Conservation (phyloP, 23 red algal genomes). For the Gracilariopsis chorda region DNA sequence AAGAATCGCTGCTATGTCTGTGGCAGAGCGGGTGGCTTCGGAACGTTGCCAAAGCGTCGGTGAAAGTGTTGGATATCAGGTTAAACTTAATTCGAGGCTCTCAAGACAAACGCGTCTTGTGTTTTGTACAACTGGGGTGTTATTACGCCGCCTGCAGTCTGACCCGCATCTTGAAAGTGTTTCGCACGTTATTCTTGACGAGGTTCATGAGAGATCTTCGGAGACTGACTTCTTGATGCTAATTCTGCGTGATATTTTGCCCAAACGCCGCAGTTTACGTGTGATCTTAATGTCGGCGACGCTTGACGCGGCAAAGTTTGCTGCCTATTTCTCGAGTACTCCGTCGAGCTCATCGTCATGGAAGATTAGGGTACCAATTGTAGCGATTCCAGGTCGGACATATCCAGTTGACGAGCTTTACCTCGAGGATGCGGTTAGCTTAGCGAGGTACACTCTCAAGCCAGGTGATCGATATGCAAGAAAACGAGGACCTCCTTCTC, state of each 20-base stretch:
- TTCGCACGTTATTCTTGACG: slow-evolving; percentile 89
- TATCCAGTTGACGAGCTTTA: slow-evolving; percentile 85
- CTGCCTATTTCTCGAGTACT: slow-evolving; percentile 51
- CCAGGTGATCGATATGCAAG: slow-evolving; percentile 66
- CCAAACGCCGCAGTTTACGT: not conserved
- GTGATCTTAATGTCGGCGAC: slow-evolving; percentile 95
- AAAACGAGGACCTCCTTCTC: not conserved
- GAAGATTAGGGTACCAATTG: slow-evolving; percentile 29
- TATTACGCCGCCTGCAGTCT: slow-evolving; percentile 65
- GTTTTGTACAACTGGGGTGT: slow-evolving; percentile 85
- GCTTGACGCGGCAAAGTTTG: slow-evolving; percentile 81
- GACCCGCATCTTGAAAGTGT: slow-evolving; percentile 67
- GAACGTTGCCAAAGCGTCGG: slow-evolving; percentile 81
- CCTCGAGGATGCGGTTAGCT: slow-evolving; percentile 74
- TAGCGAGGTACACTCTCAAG: slow-evolving; percentile 44
- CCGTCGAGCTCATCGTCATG: not conserved
- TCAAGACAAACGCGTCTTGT: slow-evolving; percentile 46
- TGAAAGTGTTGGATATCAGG: slow-evolving; percentile 73
- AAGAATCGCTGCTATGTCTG: slow-evolving; percentile 92
- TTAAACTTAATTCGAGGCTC: slow-evolving; percentile 52
- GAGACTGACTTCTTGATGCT: slow-evolving; percentile 88
- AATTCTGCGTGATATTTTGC: slow-evolving; percentile 60
- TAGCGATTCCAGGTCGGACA: slow-evolving; percentile 83
- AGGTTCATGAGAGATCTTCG: slow-evolving; percentile 95
- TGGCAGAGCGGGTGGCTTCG: slow-evolving; percentile 77